phyloP scores from a whole-genome alignment of 371 early-diverging fungal species.

The Mortierella sp. region DNA sequence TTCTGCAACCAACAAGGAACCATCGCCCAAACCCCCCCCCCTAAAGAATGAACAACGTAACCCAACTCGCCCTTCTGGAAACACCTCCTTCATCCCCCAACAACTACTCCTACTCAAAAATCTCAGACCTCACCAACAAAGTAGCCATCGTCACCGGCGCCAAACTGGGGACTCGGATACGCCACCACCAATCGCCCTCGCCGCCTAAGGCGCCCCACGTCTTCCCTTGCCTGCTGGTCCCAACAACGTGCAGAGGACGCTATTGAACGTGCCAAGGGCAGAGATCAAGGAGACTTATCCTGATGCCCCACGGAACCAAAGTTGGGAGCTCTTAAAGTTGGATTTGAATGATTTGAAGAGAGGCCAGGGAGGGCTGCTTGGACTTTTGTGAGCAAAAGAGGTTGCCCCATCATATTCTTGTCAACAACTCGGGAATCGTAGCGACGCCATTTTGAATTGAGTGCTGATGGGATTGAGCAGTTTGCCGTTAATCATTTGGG shows the following conservation, averaged over 20 bases:
- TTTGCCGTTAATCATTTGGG: conserved; percentile 82
- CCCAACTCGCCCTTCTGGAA: not conserved
- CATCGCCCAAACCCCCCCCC: not conserved
- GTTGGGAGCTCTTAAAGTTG: conserved; percentile 68
- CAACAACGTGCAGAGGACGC: conserved; percentile 60
- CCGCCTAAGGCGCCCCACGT: conserved; percentile 67
- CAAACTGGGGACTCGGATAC: conserved; percentile 75
- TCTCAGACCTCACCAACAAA: conserved; percentile 73
- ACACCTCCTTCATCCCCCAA: not conserved
- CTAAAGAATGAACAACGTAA: not conserved
- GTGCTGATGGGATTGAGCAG: conserved; percentile 86
- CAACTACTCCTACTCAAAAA: conserved; percentile 47
- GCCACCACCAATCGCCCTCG: conserved; percentile 68
- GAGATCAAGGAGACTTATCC: conserved; percentile 56
- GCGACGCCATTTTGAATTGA: conserved; percentile 66
- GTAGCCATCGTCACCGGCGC: conserved; percentile 80
- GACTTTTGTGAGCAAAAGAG: conserved; percentile 57
- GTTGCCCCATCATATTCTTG: conserved; percentile 67
- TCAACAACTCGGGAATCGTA: conserved; percentile 84
- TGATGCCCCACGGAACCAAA: conserved; percentile 29
- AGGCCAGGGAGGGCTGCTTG: conserved; percentile 67
- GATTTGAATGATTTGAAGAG: conserved; percentile 68
- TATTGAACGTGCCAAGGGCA: conserved; percentile 40
- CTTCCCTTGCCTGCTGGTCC: conserved; percentile 70
- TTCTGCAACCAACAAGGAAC: not conserved